Conservation (phyloP, 371 early-diverging fungal species). For the Saksenaea vasiformis region DNA sequence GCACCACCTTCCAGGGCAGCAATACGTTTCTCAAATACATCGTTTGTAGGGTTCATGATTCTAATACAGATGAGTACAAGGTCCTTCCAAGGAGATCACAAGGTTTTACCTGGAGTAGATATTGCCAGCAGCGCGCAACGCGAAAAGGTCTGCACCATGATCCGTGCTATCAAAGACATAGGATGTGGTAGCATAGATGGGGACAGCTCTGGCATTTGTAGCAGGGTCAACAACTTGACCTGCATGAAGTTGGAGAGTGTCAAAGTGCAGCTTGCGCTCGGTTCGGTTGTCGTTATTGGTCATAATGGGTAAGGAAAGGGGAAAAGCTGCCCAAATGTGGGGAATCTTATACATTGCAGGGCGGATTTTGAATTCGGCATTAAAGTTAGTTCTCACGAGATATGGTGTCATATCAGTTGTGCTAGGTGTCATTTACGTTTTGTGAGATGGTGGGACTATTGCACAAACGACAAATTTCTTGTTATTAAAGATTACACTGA, state of each 20-base stretch:
- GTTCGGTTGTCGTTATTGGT: conserved; percentile 6
- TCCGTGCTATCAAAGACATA: conserved; percentile 75
- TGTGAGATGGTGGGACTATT: neutral
- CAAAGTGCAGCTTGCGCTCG: conserved; percentile 61
- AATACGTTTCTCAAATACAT: conserved; percentile 87
- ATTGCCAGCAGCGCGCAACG: conserved; percentile 66
- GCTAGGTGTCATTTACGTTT: neutral
- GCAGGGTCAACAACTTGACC: conserved; percentile 69
- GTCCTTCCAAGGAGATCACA: neutral
- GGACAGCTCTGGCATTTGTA: conserved; percentile 84
- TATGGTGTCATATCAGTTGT: neutral
- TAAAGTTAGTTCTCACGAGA: neutral
- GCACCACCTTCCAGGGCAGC: conserved; percentile 88
- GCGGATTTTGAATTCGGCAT: neutral
- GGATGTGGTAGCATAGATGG: conserved; percentile 87
- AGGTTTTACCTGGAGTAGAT: conserved; percentile 71
- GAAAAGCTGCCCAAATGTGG: neutral
- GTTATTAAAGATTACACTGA: no score
- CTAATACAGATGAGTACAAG: conserved; percentile 1
- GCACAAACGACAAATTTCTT: neutral
- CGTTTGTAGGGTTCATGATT: conserved; percentile 81
- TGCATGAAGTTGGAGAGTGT: conserved; percentile 92
- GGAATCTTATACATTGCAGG: no score
- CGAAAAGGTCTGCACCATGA: conserved; percentile 82
- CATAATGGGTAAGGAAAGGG: neutral